Conservation (phyloP, 2,329 filamentous ascomycete species). For the Grosmannia clavigera region DNA sequence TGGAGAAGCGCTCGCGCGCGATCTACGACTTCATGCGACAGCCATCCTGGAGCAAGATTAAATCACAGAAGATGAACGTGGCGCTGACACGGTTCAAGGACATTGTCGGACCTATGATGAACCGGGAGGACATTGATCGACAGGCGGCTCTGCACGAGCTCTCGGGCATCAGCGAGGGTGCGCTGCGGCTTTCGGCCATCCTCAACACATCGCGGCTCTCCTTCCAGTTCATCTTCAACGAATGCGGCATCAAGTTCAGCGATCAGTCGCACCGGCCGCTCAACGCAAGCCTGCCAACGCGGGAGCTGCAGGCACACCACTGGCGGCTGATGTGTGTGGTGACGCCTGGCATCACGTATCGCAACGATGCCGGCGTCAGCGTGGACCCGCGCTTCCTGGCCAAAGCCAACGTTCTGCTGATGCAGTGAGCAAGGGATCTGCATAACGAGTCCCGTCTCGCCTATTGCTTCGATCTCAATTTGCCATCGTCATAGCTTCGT, state of each 20-base stretch:
- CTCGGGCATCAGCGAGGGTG: constrained; percentile 25
- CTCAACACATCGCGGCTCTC: constrained; percentile 28
- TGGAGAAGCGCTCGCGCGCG: constrained; percentile 23
- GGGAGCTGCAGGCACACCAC: constrained; percentile 35
- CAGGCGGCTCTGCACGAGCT: constrained; percentile 29
- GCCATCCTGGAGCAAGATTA: constrained; percentile 15
- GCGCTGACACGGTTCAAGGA: constrained; percentile 18
- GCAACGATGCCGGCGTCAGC: constrained; percentile 35
- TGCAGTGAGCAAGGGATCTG: constrained; percentile 16
- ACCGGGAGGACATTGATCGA: constrained; percentile 23
- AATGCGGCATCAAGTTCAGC: constrained; percentile 35
- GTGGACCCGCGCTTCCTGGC: constrained; percentile 32
- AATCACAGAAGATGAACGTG: constrained; percentile 14
- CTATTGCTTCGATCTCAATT: neutral
- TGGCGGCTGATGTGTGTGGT: constrained; percentile 40
- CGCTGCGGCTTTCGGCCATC: constrained; percentile 32
- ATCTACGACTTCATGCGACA: constrained; percentile 21
- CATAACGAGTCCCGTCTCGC: neutral
- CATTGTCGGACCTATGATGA: constrained; percentile 30
- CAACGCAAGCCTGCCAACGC: constrained; percentile 27
- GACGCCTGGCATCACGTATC: constrained; percentile 41
- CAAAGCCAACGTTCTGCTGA: constrained; percentile 35
- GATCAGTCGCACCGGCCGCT: constrained; percentile 33
- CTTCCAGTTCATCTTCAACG: constrained; percentile 30
- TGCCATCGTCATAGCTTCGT: neutral